These are phyloP conservation scores for Sechiopsis laciniata DNA, from an alignment of 306 rosid genomes.

Conservation along the genomic window DNA sequence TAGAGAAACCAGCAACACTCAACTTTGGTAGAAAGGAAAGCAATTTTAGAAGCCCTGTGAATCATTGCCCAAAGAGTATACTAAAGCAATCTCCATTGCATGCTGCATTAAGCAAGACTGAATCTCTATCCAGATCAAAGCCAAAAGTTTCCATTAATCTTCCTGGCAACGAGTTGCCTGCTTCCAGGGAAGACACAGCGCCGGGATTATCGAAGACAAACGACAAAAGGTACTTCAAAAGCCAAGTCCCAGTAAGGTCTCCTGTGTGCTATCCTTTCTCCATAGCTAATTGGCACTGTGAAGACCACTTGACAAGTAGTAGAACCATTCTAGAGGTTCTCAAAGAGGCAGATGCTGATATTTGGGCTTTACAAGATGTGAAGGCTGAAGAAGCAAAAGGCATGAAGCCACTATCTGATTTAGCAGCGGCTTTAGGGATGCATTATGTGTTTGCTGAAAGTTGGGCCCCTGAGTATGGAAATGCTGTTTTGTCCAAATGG, in stretches of 20 bases:
- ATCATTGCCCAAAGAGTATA: constrained; percentile 56
- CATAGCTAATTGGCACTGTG: constrained; percentile 41
- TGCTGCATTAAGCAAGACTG: constrained; percentile 29
- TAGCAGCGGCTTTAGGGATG: constrained; percentile 85
- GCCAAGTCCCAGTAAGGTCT: constrained; percentile 56
- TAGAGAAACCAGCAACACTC: constrained; percentile 30
- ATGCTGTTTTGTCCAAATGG: constrained; percentile 84
- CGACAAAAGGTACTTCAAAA: constrained; percentile 30
- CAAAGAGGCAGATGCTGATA: constrained; percentile 72
- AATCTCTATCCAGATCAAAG: constrained; percentile 42
- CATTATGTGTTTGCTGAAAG: constrained; percentile 81
- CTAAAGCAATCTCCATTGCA: constrained; percentile 64
- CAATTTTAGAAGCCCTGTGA: constrained; percentile 17
- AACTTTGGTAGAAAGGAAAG: constrained; percentile 26
- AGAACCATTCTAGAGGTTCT: constrained; percentile 67
- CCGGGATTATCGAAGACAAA: constrained; percentile 27
- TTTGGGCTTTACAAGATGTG: constrained; percentile 78
- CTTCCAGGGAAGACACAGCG: constrained; percentile 28
- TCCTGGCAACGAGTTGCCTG: constrained; percentile 66
- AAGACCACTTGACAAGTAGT: constrained; percentile 41
- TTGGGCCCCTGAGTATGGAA: constrained; percentile 94
- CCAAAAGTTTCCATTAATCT: constrained; percentile 75
- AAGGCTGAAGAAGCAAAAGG: constrained; percentile 77
- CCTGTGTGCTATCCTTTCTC: constrained; percentile 59
- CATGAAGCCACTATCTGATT: constrained; percentile 79